These are phyloP conservation scores for Pelargonium fulgidum DNA, from an alignment of 441 rosid species.

Conservation along the genomic window DNA sequence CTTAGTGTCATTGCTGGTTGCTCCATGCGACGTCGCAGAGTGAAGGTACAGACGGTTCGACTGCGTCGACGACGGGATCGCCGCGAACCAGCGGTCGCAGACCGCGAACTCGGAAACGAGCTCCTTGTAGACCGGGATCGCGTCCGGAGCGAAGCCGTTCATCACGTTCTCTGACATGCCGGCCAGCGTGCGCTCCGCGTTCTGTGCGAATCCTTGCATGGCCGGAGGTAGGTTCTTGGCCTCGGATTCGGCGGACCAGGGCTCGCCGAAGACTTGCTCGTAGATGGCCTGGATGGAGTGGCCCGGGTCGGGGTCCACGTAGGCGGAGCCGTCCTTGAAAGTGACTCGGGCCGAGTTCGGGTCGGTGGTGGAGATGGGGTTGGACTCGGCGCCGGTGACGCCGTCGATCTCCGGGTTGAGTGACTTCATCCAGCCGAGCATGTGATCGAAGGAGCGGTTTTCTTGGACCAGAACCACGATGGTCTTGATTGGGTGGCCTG, in stretches of 20 bases:
- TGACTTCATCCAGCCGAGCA: conserved; percentile 82
- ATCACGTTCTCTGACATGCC: conserved; percentile 71
- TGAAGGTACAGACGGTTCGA: conserved; percentile 24
- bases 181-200: conserved; percentile 46
- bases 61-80: conserved; percentile 58
- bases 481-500: conserved; percentile 58
- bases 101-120: conserved; percentile 59
- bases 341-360: conserved; percentile 34
- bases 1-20: conserved; percentile 17
- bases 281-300: conserved; percentile 83
- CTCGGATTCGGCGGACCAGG: conserved; percentile 36
- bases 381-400: conserved; percentile 65
- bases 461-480: conserved; percentile 78
- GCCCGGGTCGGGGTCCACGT: conserved; percentile 79
- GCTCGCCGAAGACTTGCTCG: conserved; percentile 73
- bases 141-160: conserved; percentile 71
- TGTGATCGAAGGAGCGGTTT: conserved; percentile 56
- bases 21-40: conserved; percentile 24
- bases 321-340: conserved; percentile 46
- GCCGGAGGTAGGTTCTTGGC: conserved; percentile 28
- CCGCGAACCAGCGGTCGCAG: conserved; percentile 79
- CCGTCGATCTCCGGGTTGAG: conserved; percentile 69
- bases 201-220: conserved; percentile 79
- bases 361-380: conserved; percentile 60
- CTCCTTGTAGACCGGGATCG: conserved; percentile 59